phyloP scores from a whole-genome alignment of 2,329 filamentous ascomycete species.

The Colletotrichum viniferum region DNA sequence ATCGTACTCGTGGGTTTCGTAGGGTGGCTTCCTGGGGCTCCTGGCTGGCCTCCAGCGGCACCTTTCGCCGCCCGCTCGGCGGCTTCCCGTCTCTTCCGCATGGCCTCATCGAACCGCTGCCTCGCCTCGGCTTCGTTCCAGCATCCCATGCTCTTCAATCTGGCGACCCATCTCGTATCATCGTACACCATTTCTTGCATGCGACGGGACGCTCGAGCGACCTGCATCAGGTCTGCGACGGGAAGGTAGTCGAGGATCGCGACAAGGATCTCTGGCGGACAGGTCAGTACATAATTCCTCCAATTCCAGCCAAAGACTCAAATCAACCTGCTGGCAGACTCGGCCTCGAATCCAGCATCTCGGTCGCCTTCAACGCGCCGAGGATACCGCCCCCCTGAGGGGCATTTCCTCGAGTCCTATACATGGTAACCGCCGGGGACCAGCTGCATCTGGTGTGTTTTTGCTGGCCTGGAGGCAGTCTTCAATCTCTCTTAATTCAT shows the following conservation, averaged over 20 bases:
- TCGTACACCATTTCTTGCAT: conserved; percentile 99
- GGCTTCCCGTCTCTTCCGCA: conserved; percentile 65
- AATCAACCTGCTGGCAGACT: conserved; percentile 80
- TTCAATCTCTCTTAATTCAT: conserved; percentile 1
- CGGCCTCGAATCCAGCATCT: conserved; percentile 80
- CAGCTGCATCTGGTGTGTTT: not conserved
- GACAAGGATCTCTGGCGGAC: conserved; percentile 76
- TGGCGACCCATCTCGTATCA: conserved; percentile 91
- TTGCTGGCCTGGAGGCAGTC: not conserved
- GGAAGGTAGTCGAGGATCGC: conserved; percentile 89
- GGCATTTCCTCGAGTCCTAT: conserved; percentile 46
- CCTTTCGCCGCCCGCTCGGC: conserved; percentile 32
- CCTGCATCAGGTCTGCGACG: conserved; percentile 82
- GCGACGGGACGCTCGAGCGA: conserved; percentile 82
- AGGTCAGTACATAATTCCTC: not conserved
- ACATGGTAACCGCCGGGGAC: conserved; percentile 36
- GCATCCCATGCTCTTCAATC: conserved; percentile 83
- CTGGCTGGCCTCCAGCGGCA: conserved; percentile 17
- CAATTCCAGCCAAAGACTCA: not conserved
- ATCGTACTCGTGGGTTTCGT: conserved; percentile 53
- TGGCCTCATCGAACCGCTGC: conserved; percentile 76
- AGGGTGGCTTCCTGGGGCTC: conserved; percentile 21
- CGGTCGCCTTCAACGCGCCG: conserved; percentile 77
- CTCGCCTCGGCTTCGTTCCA: conserved; percentile 93
- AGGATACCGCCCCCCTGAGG: conserved; percentile 63